These are phyloP conservation scores for Microascus cirrosus DNA, from an alignment of 2,329 filamentous ascomycete species.

Conservation along the genomic window DNA sequence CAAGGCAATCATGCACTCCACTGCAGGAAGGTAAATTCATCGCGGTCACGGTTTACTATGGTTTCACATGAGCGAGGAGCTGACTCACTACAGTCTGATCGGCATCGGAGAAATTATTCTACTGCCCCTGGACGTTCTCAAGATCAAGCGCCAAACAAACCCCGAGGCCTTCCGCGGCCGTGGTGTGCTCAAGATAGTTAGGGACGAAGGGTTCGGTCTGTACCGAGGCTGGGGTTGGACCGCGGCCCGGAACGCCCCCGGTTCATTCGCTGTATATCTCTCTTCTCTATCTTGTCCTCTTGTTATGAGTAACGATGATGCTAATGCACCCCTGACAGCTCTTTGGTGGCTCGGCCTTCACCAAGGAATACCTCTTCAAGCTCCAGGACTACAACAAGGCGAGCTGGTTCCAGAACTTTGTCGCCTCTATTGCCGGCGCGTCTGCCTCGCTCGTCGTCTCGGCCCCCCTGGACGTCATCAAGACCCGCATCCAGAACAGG, in stretches of 20 bases:
- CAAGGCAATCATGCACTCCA: conserved; percentile 97
- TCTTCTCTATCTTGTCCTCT: background rate
- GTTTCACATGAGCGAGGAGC: background rate
- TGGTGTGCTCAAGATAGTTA: conserved; percentile 78
- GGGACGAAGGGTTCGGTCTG: conserved; percentile 87
- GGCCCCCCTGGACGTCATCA: conserved; percentile 94
- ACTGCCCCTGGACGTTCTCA: conserved; percentile 88
- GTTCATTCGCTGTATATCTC: conserved; percentile 72
- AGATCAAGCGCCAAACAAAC: conserved; percentile 99
- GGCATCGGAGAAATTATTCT: conserved; percentile 96
- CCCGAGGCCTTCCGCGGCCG: conserved; percentile 94
- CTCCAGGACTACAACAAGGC: conserved; percentile 93
- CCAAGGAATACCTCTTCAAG: conserved; percentile 90
- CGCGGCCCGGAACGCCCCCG: conserved; percentile 89
- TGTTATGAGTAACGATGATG: conserved; percentile 2
- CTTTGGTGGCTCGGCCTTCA: conserved; percentile 93
- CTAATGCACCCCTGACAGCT: conserved; percentile 43
- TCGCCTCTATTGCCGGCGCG: conserved; percentile 90
- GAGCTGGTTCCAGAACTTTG: conserved; percentile 89
- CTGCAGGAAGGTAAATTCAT: conserved; percentile 64
- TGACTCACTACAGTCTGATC: conserved; percentile 54
- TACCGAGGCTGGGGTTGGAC: conserved; percentile 98
- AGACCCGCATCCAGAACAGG: conserved; percentile 94
- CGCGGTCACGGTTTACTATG: background rate
- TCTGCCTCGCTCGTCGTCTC: conserved; percentile 92